phyloP scores from a whole-genome alignment of 345 rosid genomes.

The Cardamine chenopodiifolia region DNA sequence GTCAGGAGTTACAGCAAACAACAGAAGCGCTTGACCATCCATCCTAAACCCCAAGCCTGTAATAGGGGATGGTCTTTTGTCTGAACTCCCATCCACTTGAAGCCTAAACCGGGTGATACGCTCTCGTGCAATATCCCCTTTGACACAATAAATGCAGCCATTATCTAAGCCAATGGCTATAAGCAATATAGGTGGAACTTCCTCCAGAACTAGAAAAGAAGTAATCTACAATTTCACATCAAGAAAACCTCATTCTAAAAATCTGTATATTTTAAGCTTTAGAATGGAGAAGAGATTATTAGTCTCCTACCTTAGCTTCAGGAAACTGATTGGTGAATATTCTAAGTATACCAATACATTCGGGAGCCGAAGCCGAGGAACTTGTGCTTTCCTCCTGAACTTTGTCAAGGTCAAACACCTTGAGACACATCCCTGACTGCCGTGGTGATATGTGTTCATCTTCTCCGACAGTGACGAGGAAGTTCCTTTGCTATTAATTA shows the following conservation, averaged over 20 bases:
- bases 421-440: slow-evolving; percentile 83
- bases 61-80: slow-evolving; percentile 50
- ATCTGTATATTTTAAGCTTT: no score
- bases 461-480: slow-evolving; percentile 83
- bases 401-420: slow-evolving; percentile 92
- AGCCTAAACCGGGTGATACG: slow-evolving; percentile 89
- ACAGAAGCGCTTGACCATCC: slow-evolving; percentile 86
- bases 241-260: no score
- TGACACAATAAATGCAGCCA: slow-evolving; percentile 84
- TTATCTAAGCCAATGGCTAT: slow-evolving; percentile 89
- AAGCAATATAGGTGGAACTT: slow-evolving; percentile 89
- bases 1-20: slow-evolving; percentile 79
- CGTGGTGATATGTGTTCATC: slow-evolving; percentile 81
- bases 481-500: slow-evolving; percentile 80
- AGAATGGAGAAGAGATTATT: neutral
- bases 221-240: slow-evolving; percentile 72
- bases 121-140: slow-evolving; percentile 96
- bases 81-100: slow-evolving; percentile 59
- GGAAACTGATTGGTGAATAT: slow-evolving; percentile 95
- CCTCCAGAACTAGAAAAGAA: slow-evolving; percentile 90
- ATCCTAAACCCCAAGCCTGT: slow-evolving; percentile 86
- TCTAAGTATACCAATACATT: slow-evolving; percentile 83
- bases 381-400: slow-evolving; percentile 85
- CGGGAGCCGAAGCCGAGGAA: slow-evolving; percentile 55
- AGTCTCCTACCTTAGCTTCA: slow-evolving; percentile 69